phyloP scores from a whole-genome alignment of 352 stramenopile genomes.

The Achlya hypogyna region DNA sequence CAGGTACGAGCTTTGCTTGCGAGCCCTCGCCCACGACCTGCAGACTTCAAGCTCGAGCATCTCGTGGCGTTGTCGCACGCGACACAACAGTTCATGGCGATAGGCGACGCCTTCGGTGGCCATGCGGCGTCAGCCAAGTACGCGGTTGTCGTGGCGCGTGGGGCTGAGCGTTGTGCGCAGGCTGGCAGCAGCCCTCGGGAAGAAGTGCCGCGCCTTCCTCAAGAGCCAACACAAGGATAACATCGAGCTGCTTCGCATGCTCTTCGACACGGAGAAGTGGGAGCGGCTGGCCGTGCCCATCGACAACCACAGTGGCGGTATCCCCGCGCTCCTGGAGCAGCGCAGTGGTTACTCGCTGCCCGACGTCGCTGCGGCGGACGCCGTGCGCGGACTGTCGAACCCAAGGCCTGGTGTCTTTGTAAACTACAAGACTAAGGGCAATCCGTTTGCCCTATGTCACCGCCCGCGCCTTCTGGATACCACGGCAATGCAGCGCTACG shows the following conservation, averaged over 20 bases:
- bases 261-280: conserved; percentile 81
- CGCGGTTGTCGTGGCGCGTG: conserved; percentile 12
- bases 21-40: not conserved
- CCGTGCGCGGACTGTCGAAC: not conserved
- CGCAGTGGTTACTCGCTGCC: conserved; percentile 58
- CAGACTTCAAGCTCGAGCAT: conserved; percentile 83
- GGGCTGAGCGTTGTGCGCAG: not conserved
- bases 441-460: not conserved
- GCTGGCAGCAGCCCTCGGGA: conserved; percentile 17
- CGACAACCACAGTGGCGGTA: conserved; percentile 32
- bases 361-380: not conserved
- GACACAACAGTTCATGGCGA: conserved; percentile 63
- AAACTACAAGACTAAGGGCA: not conserved
- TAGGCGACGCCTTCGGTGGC: conserved; percentile 81
- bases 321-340: conserved; percentile 54
- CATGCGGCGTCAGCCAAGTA: conserved; percentile 50
- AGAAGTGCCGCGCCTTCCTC: conserved; percentile 57
- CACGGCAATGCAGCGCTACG: conserved; percentile 2
- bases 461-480: not conserved
- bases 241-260: conserved; percentile 70
- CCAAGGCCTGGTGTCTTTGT: not conserved
- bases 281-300: conserved; percentile 49
- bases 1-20: conserved; percentile 30
- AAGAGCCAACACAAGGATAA: conserved; percentile 75
- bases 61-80: conserved; percentile 72